Evolutionary conservation across 2,329 filamentous ascomycete species (phyloP).

Genomic region (Microsporum canis): DNA sequence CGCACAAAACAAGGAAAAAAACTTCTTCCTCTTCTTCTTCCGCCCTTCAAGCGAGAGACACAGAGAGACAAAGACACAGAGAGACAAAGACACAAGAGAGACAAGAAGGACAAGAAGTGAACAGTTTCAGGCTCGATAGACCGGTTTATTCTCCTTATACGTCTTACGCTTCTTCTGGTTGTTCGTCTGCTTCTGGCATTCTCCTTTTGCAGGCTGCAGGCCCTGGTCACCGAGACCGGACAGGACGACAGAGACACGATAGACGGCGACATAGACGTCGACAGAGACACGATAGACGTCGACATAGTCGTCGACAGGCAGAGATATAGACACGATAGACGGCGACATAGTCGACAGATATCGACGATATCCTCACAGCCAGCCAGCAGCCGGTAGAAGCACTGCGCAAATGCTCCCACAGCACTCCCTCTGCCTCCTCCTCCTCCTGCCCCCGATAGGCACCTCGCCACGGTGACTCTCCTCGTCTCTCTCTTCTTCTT

Average conservation of each 20-base stretch:
- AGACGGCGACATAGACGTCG: not conserved
- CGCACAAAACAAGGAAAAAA: not conserved
- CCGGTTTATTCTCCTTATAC: not conserved
- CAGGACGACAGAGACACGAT: not conserved
- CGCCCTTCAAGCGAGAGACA: not conserved
- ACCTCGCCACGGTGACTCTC: constrained; percentile 34
- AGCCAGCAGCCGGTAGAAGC: constrained; percentile 8
- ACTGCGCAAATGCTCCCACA: constrained; percentile 35
- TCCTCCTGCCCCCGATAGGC: constrained; percentile 32
- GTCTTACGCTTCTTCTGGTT: not conserved
- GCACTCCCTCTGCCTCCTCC: constrained; percentile 19
- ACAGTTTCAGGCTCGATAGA: not conserved
- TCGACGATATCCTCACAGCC: not conserved
- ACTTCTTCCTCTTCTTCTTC: not conserved
- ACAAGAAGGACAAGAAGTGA: not conserved
- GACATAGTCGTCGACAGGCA: not conserved
- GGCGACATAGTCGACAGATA: not conserved
- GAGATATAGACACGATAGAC: not conserved
- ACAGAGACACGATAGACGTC: not conserved
- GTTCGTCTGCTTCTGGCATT: not conserved
- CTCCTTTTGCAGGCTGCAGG: not conserved
- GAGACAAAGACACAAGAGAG: not conserved
- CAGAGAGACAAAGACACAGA: not conserved
- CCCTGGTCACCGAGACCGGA: not conserved
- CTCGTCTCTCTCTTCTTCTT: not conserved